Evolutionary conservation across 2,329 filamentous ascomycete genomes (phyloP).

Genomic region (Davidsoniella virescens): DNA sequence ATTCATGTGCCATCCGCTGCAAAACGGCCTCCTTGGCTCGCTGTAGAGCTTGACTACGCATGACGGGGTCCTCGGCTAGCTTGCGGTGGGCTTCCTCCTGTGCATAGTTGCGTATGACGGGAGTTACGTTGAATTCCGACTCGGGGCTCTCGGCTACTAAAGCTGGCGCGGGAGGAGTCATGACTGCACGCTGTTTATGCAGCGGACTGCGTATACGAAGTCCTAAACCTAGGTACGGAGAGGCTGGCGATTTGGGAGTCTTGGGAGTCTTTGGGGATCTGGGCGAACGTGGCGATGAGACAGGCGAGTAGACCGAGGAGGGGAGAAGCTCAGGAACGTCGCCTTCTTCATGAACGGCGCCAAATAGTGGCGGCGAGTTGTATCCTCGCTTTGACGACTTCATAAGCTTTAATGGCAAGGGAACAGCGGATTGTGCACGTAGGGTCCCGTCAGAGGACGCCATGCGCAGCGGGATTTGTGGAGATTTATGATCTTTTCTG

Average conservation of each 20-base stretch:
- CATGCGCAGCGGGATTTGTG: too few species aligned
- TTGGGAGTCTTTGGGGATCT: neutral
- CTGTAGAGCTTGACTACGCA: conserved; percentile 36
- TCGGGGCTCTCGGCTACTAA: neutral
- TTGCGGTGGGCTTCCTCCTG: conserved; percentile 38
- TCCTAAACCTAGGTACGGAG: neutral
- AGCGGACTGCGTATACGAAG: neutral
- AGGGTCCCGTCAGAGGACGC: too few species aligned
- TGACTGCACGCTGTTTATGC: neutral
- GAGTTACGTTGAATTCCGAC: conserved; percentile 32
- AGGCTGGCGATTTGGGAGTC: neutral
- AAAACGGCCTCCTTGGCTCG: conserved; percentile 45
- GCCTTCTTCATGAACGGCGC: too few species aligned
- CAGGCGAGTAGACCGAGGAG: neutral
- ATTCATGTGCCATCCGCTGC: conserved; percentile 40
- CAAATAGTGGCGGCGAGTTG: too few species aligned
- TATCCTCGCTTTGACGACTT: too few species aligned
- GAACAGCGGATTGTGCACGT: too few species aligned
- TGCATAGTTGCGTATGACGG: conserved; percentile 39
- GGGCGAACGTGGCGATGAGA: conserved; percentile 2
- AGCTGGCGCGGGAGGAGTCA: neutral
- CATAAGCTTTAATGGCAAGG: too few species aligned
- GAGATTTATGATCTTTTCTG: too few species aligned
- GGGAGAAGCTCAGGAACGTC: neutral
- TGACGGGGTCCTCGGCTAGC: conserved; percentile 40